phyloP scores from a whole-genome alignment of 495 filamentous ascomycete genomes.

The Neurospora pannonica region DNA sequence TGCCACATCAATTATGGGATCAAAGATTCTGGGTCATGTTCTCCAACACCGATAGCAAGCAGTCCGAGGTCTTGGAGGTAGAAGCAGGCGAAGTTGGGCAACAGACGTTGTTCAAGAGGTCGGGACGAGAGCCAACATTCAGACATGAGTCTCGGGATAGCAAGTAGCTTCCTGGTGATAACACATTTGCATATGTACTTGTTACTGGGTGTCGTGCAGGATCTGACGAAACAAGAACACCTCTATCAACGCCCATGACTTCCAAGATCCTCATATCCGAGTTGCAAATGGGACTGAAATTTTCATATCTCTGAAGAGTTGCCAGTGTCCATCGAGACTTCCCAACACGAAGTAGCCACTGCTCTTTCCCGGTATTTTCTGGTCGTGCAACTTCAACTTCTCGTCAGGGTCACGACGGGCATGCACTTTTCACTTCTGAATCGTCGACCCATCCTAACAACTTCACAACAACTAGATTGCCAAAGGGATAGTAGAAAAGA shows the following conservation, averaged over 20 bases:
- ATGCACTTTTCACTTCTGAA: neutral
- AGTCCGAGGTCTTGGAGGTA: neutral
- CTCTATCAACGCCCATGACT: neutral
- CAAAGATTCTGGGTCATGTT: neutral
- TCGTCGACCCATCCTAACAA: neutral
- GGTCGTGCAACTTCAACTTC: neutral
- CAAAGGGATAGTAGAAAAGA: neutral
- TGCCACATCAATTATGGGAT: neutral
- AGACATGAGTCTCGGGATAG: neutral
- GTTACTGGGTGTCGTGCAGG: neutral
- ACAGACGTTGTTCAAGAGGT: neutral
- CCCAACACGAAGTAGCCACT: neutral
- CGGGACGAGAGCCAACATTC: neutral
- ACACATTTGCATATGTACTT: neutral
- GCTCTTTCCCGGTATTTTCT: neutral
- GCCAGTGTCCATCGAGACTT: neutral
- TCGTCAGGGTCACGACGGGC: neutral
- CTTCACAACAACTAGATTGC: neutral
- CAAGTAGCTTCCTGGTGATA: neutral
- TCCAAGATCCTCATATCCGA: neutral
- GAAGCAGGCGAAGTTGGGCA: neutral
- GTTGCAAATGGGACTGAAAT: neutral
- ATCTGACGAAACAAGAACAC: neutral
- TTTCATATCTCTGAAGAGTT: neutral
- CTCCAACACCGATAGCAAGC: neutral